phyloP scores from a whole-genome alignment of 75 land plant genomes.

The Cryptomeria japonica region DNA sequence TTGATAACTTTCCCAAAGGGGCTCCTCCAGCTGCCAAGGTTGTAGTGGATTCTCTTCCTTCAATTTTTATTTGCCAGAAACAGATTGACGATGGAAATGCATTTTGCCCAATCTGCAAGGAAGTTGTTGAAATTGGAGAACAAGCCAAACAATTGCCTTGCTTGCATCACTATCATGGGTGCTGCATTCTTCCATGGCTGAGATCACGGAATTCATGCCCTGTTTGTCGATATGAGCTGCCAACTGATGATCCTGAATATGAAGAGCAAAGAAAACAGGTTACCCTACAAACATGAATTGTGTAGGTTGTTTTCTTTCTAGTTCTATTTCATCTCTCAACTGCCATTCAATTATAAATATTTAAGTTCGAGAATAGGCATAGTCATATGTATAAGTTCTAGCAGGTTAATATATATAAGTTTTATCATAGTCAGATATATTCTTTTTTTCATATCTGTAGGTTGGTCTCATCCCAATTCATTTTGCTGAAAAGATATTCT shows the following conservation, averaged over 20 bases:
- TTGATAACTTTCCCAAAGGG: conserved; percentile 13
- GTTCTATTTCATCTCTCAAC: background rate
- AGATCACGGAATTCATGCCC: conserved; percentile 24
- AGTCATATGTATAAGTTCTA: background rate
- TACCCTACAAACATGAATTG: background rate
- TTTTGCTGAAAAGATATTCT: background rate
- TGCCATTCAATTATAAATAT: background rate
- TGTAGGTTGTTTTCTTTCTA: background rate
- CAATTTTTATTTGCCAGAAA: conserved; percentile 11
- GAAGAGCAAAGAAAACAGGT: conserved; percentile 24
- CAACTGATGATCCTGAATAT: conserved; percentile 38
- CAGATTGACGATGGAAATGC: conserved; percentile 8
- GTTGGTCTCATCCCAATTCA: background rate
- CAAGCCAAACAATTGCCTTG: conserved; percentile 37
- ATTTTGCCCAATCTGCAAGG: conserved; percentile 53
- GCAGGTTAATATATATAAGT: background rate
- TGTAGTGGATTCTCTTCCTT: conserved; percentile 16
- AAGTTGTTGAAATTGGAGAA: conserved; percentile 22
- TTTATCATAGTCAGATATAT: background rate
- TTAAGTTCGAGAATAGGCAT: background rate
- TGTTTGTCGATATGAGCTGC: conserved; percentile 25
- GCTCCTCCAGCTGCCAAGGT: conserved; percentile 28
- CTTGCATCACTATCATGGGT: conserved; percentile 31
- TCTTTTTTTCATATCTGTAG: background rate
- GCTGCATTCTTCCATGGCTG: conserved; percentile 30